These are phyloP conservation scores for Chaetomiaceae sp. DNA, from an alignment of 2,329 filamentous ascomycete species.

Conservation along the genomic window DNA sequence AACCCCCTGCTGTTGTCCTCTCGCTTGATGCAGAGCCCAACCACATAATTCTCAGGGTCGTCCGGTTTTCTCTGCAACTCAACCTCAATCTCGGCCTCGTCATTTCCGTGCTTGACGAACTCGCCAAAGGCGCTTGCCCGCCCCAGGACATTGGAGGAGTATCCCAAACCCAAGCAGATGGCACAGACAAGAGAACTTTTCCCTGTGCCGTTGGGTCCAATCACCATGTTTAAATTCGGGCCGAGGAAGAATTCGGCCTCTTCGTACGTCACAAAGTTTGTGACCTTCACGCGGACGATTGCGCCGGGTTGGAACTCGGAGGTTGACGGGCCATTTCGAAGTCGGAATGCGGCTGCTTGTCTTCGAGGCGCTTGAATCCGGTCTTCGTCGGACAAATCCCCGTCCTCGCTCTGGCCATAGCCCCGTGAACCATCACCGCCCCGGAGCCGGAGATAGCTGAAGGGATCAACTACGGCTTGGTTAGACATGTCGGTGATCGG, in stretches of 20 bases:
- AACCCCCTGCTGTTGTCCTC: conserved; percentile 81
- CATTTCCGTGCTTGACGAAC: conserved; percentile 86
- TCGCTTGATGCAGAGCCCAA: conserved; percentile 71
- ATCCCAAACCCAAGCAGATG: conserved; percentile 89
- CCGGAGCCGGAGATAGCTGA: conserved; percentile 15
- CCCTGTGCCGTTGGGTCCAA: conserved; percentile 96
- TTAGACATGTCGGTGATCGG: background rate
- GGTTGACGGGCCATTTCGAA: conserved; percentile 17
- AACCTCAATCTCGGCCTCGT: conserved; percentile 79
- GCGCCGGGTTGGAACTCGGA: conserved; percentile 65
- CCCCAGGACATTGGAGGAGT: conserved; percentile 74
- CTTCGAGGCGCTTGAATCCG: conserved; percentile 11
- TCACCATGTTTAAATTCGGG: conserved; percentile 95
- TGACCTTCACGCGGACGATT: conserved; percentile 80
- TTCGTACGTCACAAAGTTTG: conserved; percentile 93
- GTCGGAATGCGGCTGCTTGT: conserved; percentile 15
- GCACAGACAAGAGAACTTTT: conserved; percentile 97
- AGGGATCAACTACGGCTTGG: conserved; percentile 12
- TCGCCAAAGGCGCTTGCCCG: conserved; percentile 80
- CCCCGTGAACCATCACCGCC: conserved; percentile 22
- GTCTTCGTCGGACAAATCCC: conserved; percentile 18
- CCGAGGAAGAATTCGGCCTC: conserved; percentile 87
- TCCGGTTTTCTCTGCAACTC: conserved; percentile 68
- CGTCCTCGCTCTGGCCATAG: conserved; percentile 10
- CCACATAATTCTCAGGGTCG: conserved; percentile 62